phyloP scores from a whole-genome alignment of 306 rosid species.

The Glycine tomentella region DNA sequence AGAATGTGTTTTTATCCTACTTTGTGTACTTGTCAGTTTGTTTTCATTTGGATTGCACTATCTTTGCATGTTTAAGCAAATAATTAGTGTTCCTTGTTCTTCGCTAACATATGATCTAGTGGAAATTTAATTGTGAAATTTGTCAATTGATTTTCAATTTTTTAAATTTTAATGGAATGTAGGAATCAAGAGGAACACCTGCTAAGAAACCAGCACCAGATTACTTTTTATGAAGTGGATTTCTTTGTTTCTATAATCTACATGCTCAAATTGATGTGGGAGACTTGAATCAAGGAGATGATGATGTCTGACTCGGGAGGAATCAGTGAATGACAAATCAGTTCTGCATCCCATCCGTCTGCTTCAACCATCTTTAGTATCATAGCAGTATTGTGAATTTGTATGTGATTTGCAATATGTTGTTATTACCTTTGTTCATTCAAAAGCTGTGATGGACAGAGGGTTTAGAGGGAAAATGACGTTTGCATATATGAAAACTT shows the following conservation, averaged over 20 bases:
- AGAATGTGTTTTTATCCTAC: not conserved
- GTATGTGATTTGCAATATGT: slow-evolving; percentile 57
- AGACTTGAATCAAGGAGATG: slow-evolving; percentile 46
- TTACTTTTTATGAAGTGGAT: slow-evolving; percentile 73
- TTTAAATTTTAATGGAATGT: slow-evolving; percentile 29
- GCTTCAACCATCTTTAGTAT: slow-evolving; percentile 48
- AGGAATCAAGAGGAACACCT: slow-evolving; percentile 96
- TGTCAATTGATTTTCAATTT: not conserved
- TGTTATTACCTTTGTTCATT: slow-evolving; percentile 55
- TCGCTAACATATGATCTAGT: not conserved
- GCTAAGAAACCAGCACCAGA: slow-evolving; percentile 97
- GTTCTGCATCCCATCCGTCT: slow-evolving; percentile 49
- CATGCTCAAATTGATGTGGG: slow-evolving; percentile 52
- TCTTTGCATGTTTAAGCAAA: slow-evolving; percentile 36
- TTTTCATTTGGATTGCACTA: slow-evolving; percentile 26
- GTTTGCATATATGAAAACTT: slow-evolving; percentile 54
- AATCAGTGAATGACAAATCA: slow-evolving; percentile 33
- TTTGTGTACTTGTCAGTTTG: not conserved
- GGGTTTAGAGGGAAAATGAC: slow-evolving; percentile 47
- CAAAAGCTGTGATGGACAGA: slow-evolving; percentile 50
- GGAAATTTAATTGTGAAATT: not conserved
- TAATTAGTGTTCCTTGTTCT: not conserved
- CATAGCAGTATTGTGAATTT: slow-evolving; percentile 69
- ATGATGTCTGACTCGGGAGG: slow-evolving; percentile 20
- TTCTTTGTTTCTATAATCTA: slow-evolving; percentile 36